Evolutionary conservation across 2,329 filamentous ascomycete genomes (phyloP), one percentile per base, ranked within the genome.

Genomic region (Orbilia brochopaga): DNA sequence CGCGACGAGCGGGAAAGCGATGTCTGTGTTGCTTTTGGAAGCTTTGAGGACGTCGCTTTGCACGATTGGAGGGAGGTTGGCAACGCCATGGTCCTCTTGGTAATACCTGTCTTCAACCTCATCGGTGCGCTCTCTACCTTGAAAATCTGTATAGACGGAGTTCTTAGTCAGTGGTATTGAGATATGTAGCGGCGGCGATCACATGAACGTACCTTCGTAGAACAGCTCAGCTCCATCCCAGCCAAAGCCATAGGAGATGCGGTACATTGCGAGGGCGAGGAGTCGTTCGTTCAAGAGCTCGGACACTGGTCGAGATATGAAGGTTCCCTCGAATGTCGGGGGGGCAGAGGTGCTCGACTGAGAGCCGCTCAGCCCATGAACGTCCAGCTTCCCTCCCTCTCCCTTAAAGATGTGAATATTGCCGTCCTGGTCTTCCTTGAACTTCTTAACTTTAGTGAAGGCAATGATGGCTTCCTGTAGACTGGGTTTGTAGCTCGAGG

Each of bases 281-380:
- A 96, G 87, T 15, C 86, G 83, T 8, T 85, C 82, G 55, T 88
- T 86, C 66, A 96, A 81, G 24, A 91, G 84, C 7, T 85, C 82
- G 60, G 90, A 85, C 2, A 96, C 80, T 0, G 90, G 88, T 50
- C 83, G 84, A 1, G 90, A 91, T 73, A 95, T 88, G 78, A 91
- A 90, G 21, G 89, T 79, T 42, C 85, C 82, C 32, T 83, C 80
- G 76, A 88, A 84, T 0, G 78, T 80, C 7, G 76, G 73, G 11
- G 59, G 11, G 37, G 37, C 15, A 53, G 46, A 56, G 3, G 54
- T 2, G 46, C 64, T 54, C 6, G 42, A 19, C 51, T 70, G 66
- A 7, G 66, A 64, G 48, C 64, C 59, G 19, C 66, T 70, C 1
- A 70, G 66, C 17, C 59, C 40, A 24, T 74, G 55, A 7, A 50